Evolutionary conservation across 768 basidiomycete species (phyloP), one percentile per base, ranked within the genome.

Genomic region (Tephrocybe rancida): DNA sequence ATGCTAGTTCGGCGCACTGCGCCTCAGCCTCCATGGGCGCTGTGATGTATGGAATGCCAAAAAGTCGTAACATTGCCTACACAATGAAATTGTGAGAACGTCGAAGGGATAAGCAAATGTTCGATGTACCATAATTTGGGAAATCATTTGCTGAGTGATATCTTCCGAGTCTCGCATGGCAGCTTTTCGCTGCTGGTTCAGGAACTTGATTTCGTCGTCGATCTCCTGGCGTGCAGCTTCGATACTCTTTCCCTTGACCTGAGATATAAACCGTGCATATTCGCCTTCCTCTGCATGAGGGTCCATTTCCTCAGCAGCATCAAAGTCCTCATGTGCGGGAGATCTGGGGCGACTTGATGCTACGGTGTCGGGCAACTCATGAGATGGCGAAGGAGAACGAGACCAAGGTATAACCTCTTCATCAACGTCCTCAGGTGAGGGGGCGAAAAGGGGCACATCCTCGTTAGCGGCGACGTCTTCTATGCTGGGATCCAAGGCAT

Each of bases 11-110:
- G 0, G 97, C 96, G 64, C 97, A 99, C 68, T 99, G 97, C 0
- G 97, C 97, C 70, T 99, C 97, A 38, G 97, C 97, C 77, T 99
- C 97, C 93, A 96, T 96, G 1, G 97, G 97, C 2, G 97, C 97
- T 3, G 95, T 97, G 62, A 98, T 92, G 64, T 96, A 99, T 2
- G 97, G 97, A 50, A 98, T 97, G 11, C 97, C 97, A 61, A 98
- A 98, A 18, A 97, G 79, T 34, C 92, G 86, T 14, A 99, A 73
- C 83, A 99, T 86, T 44, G 87, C 83, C 95, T 16, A 29, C 16
- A 42, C 45, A 37, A 59, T 1, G 35, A 30, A 16, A 34, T n/a
- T n/a, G n/a, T n/a, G n/a, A n/a, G n/a, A n/a, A 24, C 37, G 38
- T 37, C 13, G 27, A 30, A 13, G 9, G 1, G 19, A 30, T 21